Base-by-base conservation (phyloP, 2,329 filamentous ascomycete species). In the Penicillium sp. region DNA sequence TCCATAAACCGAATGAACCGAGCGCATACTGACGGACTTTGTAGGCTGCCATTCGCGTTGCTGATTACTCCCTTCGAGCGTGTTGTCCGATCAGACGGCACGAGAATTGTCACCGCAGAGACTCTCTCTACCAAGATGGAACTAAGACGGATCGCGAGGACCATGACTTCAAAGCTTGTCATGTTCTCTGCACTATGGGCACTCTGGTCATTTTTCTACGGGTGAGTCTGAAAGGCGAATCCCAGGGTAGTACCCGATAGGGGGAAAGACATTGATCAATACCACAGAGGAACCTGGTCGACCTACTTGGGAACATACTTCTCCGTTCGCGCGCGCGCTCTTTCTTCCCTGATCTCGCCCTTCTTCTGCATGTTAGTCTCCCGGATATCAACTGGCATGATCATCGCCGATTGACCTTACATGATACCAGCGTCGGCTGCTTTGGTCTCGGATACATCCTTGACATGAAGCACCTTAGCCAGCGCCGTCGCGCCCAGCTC, bases 391-490 rank as follows among this genome's bases (percentile, higher is more conserved):
- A 25, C 25, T n/a, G 7, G 22, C 16, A 1, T 2, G 16, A 16
- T 52, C 7, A 1, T 11, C 35, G 13, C 33, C 5, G 25, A 49
- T 22, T 52, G 37, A 58, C 53, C 1, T 54, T 1, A 2, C 25
- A 10, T 49, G 0, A 14, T 3, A n/a, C 6, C 37, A 77, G 75
- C 28, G 70, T 82, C 38, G 80, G 80, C 22, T 82, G 80, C 65
- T 82, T 82, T 55, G 81, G 79, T 45, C 77, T 82, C 4, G 80
- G 80, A 1, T 82, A 81, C 59, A 78, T 80, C 57, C 76, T 80
- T 28, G 78, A 80, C 58, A 70, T 78, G 48, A 78, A 78, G 55
- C 53, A 63, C 26, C 62, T 80, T 10, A 75, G 75, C 59, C 78
- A 80, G 57, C 76, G 81, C 8, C 78, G 80, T 22, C 75, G 81